phyloP scores from a whole-genome alignment of 2,329 filamentous ascomycete species.

The Knufia petricola region DNA sequence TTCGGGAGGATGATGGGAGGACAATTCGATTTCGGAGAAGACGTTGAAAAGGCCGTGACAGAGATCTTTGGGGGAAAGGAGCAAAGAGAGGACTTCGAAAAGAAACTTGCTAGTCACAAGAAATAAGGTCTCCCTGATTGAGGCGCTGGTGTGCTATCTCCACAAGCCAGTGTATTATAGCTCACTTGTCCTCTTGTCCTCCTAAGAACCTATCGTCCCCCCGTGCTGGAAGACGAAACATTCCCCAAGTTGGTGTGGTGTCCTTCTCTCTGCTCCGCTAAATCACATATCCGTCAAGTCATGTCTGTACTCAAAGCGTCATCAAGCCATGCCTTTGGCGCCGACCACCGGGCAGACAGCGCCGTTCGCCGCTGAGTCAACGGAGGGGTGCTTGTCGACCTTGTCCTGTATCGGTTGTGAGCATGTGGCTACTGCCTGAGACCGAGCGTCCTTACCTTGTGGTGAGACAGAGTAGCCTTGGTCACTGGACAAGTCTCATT shows the following conservation, averaged over 20 bases:
- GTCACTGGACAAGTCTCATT: conserved; percentile 21
- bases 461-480: conserved; percentile 19
- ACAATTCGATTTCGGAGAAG: neutral
- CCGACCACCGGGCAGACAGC: conserved; percentile 21
- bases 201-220: too few species aligned
- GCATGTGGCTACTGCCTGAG: neutral
- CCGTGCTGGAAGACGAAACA: too few species aligned
- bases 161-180: too few species aligned
- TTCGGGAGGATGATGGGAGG: neutral
- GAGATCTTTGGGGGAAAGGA: neutral
- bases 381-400: conserved; percentile 9
- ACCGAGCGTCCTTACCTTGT: conserved; percentile 8
- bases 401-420: neutral
- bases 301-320: neutral
- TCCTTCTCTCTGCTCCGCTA: too few species aligned
- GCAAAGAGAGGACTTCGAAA: neutral
- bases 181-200: too few species aligned
- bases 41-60: neutral
- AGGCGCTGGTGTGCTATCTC: too few species aligned
- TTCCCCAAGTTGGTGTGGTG: too few species aligned
- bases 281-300: neutral
- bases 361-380: conserved; percentile 14
- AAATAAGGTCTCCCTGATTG: neutral
- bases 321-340: neutral
- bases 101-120: neutral